Conservation (phyloP, 23 red algal species). For the Gracilaria gracilis region DNA sequence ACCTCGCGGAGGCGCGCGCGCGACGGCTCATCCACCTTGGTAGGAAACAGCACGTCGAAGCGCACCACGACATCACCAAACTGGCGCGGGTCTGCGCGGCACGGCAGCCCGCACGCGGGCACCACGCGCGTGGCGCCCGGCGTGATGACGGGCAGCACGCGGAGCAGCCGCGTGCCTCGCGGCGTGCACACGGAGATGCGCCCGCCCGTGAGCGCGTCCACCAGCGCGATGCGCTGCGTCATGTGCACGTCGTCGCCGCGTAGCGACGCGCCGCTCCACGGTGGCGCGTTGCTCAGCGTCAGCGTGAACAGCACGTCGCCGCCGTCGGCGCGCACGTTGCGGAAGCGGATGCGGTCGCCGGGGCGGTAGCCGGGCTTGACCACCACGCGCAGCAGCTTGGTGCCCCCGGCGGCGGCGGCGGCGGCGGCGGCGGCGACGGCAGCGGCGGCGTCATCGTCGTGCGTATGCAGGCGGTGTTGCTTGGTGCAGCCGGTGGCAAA, state of each 20-base stretch:
- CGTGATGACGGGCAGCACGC: constrained; percentile 6
- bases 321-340: constrained; percentile 3
- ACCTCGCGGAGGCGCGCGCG: constrained; percentile 24
- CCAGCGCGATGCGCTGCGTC: constrained; percentile 14
- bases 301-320: constrained; percentile 68
- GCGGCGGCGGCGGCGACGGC: background rate
- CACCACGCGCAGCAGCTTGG: constrained; percentile 17
- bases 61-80: constrained; percentile 43
- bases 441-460: no score
- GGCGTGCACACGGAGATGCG: constrained; percentile 24
- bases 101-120: constrained; percentile 30
- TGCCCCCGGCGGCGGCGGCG: background rate
- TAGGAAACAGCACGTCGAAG: constrained; percentile 61
- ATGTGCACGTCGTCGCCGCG: constrained; percentile 52
- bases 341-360: constrained; percentile 52
- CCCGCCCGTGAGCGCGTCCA: constrained; percentile 57
- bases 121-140: constrained; percentile 19
- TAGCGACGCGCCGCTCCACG: background rate
- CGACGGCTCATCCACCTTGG: constrained; percentile 41
- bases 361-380: constrained; percentile 61
- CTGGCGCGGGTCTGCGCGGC: background rate
- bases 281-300: background rate
- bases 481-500: constrained; percentile 46
- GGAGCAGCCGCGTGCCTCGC: background rate
- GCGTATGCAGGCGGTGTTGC: constrained; percentile 38